phyloP scores from a whole-genome alignment of 257 asterid genomes.

The Nicotiana knightiana region DNA sequence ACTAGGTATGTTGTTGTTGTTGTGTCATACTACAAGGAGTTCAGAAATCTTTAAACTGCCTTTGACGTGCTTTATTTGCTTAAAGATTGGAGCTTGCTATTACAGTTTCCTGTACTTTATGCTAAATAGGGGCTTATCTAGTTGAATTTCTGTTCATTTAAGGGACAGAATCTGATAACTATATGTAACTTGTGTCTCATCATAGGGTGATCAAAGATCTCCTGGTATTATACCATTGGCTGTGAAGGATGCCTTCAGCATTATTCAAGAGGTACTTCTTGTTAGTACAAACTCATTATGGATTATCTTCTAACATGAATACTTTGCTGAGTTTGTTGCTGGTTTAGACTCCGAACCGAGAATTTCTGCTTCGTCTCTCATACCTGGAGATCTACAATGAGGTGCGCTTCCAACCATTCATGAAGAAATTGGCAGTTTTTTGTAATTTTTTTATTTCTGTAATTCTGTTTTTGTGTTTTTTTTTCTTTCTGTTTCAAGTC shows the following conservation, averaged over 20 bases:
- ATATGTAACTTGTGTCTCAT: not conserved
- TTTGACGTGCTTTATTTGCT: constrained; percentile 6
- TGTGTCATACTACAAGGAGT: not conserved
- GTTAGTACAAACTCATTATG: constrained; percentile 22
- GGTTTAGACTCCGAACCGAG: constrained; percentile 93
- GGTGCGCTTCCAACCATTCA: constrained; percentile 40
- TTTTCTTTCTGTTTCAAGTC: not conserved
- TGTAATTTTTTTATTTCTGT: not conserved
- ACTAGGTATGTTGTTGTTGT: too few species aligned
- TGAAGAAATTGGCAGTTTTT: not conserved
- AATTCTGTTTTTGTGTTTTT: not conserved
- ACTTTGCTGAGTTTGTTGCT: constrained; percentile 15
- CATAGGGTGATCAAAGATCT: constrained; percentile 99
- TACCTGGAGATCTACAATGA: constrained; percentile 98
- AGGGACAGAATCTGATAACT: not conserved
- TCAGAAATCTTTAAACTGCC: not conserved
- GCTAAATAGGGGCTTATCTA: not conserved
- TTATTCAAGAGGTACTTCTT: constrained; percentile 91
- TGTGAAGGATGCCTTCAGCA: constrained; percentile 96
- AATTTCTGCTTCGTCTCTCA: constrained; percentile 91
- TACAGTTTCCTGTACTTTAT: not conserved
- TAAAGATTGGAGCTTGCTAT: not conserved
- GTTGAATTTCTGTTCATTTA: not conserved
- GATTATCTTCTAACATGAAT: constrained; percentile 16
- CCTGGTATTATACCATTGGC: constrained; percentile 99